Base-by-base conservation (phyloP, 2,329 filamentous ascomycete genomes). In the Sclerotinia sclerotiorum region DNA sequence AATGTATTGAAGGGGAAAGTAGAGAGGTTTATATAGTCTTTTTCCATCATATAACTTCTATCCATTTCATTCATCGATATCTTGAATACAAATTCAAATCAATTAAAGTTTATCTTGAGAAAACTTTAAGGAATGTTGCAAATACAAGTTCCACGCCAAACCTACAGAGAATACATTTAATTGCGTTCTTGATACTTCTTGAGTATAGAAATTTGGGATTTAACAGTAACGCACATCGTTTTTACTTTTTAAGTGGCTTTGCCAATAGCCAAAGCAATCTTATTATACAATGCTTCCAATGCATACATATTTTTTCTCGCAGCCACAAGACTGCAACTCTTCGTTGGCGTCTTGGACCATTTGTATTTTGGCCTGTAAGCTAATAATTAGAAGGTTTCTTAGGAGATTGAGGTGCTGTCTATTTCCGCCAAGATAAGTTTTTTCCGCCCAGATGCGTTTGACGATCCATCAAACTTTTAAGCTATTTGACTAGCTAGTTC, bases 1-100 rank as follows among this genome's bases (percentile, higher is more conserved):
- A 24, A 49, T 7, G n/a, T 5, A 35, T 21, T 49, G 17, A n/a
- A 35, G 11, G 27, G 58, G 29, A 19, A 49, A 49, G 1, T 2
- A 35, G 19, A 49, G 58, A 49, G 44, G 42, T 32, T 61, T 49
- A 62, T 62, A 62, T 62, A 49, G 21, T 35, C 8, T 35, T 62
- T n/a, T 5, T 5, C 32, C 19, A 27, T 61, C 44, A 49, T 46
- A 49, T n/a, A 48, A 35, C 58, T 39, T 61, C 32, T 11, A 62
- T 17, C 29, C 29, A 56, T 42, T 42, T 15, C 39, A 5, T 13
- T 42, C 39, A 42, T 42, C 39, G 10, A 42, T 15, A 15, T 42
- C 39, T 42, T 42, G 13, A 42, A 42, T 13, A 42, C 39, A 42
- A 15, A 42, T 42, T 42, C 39, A 42, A 42, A 15, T 42, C 11